Conservation (phyloP, 768 basidiomycete species). For the Leccinum disarticulatum region DNA sequence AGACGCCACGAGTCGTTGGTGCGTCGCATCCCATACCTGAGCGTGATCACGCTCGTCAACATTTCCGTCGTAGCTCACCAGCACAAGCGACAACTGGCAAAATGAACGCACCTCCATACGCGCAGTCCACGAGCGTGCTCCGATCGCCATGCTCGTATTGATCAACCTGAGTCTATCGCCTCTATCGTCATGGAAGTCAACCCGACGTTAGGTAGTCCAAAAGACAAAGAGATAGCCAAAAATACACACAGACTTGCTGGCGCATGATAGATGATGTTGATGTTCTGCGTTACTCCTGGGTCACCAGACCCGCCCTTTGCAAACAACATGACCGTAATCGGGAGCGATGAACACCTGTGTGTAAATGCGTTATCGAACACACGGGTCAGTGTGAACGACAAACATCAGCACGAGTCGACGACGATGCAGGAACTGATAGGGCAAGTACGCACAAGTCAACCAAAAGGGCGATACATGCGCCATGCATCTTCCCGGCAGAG, state of each 20-base stretch:
- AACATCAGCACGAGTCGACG: too few relatives aligned
- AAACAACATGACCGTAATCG: conserved; percentile 37
- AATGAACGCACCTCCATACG: conserved; percentile 38
- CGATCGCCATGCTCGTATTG: conserved; percentile 37
- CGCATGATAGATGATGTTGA: conserved; percentile 46
- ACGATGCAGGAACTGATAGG: too few relatives aligned
- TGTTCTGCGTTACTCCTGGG: conserved; percentile 44
- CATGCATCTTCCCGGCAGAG: conserved; percentile 35
- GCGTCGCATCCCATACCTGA: conserved; percentile 43
- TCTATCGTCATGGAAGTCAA: conserved; percentile 23
- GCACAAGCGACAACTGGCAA: too few relatives aligned
- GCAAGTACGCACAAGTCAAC: conserved; percentile 44
- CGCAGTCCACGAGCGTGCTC: conserved; percentile 30
- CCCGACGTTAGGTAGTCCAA: neutral
- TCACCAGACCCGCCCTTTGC: conserved; percentile 28
- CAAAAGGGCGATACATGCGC: conserved; percentile 43
- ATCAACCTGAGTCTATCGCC: conserved; percentile 45
- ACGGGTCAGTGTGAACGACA: too few relatives aligned
- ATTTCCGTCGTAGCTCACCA: neutral
- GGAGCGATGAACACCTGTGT: conserved; percentile 41
- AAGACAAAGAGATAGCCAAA: neutral
- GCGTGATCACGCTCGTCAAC: neutral
- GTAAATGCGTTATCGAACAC: too few relatives aligned
- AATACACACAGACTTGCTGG: conserved; percentile 38
- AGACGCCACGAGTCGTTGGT: conserved; percentile 43